Evolutionary conservation across 1,284 basidiomycete genomes (phyloP), one percentile per base, ranked within the genome.

Genomic region (Cutaneotrichosporon dermatis): DNA sequence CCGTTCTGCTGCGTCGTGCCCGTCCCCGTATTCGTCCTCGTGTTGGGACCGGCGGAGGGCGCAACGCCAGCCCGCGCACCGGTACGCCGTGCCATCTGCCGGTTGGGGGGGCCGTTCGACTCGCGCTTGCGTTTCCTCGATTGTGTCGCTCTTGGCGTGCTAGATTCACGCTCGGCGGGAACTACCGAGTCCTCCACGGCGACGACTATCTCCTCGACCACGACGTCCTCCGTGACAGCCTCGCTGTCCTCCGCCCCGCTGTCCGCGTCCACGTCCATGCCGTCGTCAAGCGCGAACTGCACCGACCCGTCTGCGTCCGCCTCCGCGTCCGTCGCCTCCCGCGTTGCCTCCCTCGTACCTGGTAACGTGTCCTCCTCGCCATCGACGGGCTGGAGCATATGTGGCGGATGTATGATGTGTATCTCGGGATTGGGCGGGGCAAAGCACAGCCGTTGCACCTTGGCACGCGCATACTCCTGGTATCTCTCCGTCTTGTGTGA

Each of bases 361-460:
- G 35, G 16, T 25, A 6, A 36, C 4, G 13, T 15, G 39, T 40
- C 36, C 13, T 53, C 16, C 35, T 40, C 39, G 37, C 15, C 15
- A 6, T 39, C 59, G 15, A 57, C 8, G 13, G 16, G 40, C 55
- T 68, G 50, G 9, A 72, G 58, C 64, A 72, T 73, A 41, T 67
- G 68, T 0, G 66, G 66, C 43, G 68, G 66, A 48, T 70, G 72
- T 11, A 63, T 56, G 33, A 68, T 51, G 39, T 66, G 63, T 13
- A 74, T 63, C 45, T 69, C 56, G 6, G 71, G 71, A 35, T 70
- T 59, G 4, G 56, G 54, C 8, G 63, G 62, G 1, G 66, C 70
- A 15, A 66, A 63, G 51, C 68, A 71, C 40, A 64, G 50, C n/a
- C 57, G 54, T 6, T 36, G 57, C 41, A 74, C 64, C 45, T 65